Base-by-base conservation (phyloP, 1,284 basidiomycete species). In the Xanthoconium separans region DNA sequence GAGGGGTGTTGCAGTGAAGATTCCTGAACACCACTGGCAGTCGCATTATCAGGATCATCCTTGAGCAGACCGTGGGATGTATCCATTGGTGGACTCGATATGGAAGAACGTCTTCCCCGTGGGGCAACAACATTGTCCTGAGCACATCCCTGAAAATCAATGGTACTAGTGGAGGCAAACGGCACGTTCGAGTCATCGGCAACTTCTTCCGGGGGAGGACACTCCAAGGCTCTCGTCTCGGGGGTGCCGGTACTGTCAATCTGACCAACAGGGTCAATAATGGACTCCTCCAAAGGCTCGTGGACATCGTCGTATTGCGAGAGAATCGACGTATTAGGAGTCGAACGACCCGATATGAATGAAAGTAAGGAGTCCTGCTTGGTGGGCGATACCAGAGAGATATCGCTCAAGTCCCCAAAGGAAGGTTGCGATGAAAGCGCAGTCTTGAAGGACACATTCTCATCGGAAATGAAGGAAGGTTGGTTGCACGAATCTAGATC, bases 401-500 rank as follows among this genome's bases (percentile, higher is more conserved):
- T 48, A 48, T 69, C 53, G 30, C 52, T 60, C 41, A 65, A 43
- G 44, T 58, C 34, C 5, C 63, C 66, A n/a, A 37, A 51, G 7
- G 67, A 70, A 50, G 54, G 52, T 37, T 66, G 65, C 16, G 55
- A 51, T 24, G 67, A 66, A 41, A 68, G 69, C 1, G 68, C 63
- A 2, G 65, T 65, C 37, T 46, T 54, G 44, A 63, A 65, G 30
- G 66, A 68, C 10, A 56, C 3, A 27, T 62, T 55, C 31, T 68
- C 63, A 6, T 64, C 59, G 15, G 65, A 64, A 42, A 51, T 36
- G 41, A 56, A 65, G 27, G 54, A 66, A 47, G 43, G 27, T 16
- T 47, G 57, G 8, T 45, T 64, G 51, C 41, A 61, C 34, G 42
- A 50, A 43, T 59, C 57, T 44, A 50, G n/a, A 37, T 56, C 50